Conservation (phyloP, 495 filamentous ascomycete species). For the Penicillium malachiteum region DNA sequence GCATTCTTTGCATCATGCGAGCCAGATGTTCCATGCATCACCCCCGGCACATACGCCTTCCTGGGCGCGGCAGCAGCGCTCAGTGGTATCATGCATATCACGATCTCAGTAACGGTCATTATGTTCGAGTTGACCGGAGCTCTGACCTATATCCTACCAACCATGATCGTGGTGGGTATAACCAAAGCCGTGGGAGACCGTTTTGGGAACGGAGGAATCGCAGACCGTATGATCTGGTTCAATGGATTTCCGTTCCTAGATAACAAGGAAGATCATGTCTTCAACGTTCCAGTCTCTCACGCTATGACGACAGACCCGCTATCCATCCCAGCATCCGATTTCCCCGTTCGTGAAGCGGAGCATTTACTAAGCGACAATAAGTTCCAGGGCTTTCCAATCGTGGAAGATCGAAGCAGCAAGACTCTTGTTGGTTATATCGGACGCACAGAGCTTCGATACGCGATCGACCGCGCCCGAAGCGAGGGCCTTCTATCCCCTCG, state of each 20-base stretch:
- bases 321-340: conserved; percentile 70
- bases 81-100: conserved; percentile 98
- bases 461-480: conserved; percentile 79
- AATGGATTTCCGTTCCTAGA: conserved; percentile 97
- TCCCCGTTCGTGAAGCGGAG: conserved; percentile 73
- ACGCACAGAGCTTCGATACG: conserved; percentile 88
- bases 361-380: conserved; percentile 73
- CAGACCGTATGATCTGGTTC: conserved; percentile 99
- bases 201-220: conserved; percentile 93
- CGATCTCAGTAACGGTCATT: conserved; percentile 93
- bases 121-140: conserved; percentile 98
- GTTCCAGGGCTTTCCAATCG: conserved; percentile 93
- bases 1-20: conserved; percentile 83
- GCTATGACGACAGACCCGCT: conserved; percentile 82
- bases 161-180: conserved; percentile 97
- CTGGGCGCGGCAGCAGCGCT: conserved; percentile 90
- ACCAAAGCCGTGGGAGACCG: conserved; percentile 92
- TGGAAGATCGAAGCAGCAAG: conserved; percentile 70
- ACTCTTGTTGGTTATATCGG: conserved; percentile 90
- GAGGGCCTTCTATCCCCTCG: conserved; percentile 67
- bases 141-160: conserved; percentile 92
- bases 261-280: conserved; percentile 97
- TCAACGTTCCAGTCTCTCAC: conserved; percentile 90
- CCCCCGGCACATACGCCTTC: conserved; percentile 94
- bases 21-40: conserved; percentile 94